Percentiles rank a stretch among this genome's conserved stretches.
Conservation (phyloP, 2,329 filamentous ascomycete species). For the Aureobasidium sp. region DNA sequence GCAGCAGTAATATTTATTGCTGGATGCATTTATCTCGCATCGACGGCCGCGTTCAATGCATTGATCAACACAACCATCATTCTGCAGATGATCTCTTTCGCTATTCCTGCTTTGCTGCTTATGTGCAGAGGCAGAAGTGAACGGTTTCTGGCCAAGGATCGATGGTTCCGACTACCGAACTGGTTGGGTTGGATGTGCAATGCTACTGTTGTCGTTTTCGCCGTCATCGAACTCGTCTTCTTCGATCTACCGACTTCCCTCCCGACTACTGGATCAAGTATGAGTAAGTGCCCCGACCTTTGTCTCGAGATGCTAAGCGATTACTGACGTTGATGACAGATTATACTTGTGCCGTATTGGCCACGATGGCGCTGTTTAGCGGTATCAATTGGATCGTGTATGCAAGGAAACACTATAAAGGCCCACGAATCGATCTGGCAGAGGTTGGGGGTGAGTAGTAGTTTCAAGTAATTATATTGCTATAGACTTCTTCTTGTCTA, state of each 20-base stretch:
- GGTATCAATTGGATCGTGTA: not conserved
- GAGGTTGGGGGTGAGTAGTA: too few relatives aligned
- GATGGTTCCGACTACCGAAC: conserved; percentile 17
- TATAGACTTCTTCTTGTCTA: too few relatives aligned
- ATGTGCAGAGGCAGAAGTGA: conserved; percentile 18
- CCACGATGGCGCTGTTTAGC: conserved; percentile 4
- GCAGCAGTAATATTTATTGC: conserved; percentile 39
- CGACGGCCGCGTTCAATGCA: conserved; percentile 21
- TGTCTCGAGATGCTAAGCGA: too few relatives aligned
- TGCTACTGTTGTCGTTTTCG: conserved; percentile 5
- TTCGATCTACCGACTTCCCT: conserved; percentile 14
- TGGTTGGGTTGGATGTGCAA: conserved; percentile 17
- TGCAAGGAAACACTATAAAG: conserved; percentile 2
- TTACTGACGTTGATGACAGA: not conserved
- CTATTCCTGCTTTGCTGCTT: conserved; percentile 17
- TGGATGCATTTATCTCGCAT: conserved; percentile 21
- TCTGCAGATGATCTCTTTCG: conserved; percentile 20
- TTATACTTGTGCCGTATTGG: conserved; percentile 9
- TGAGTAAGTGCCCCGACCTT: not conserved
- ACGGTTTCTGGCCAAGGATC: not conserved
- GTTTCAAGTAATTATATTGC: too few relatives aligned
- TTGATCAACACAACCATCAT: conserved; percentile 21
- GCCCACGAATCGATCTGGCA: not conserved
- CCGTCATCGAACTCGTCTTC: conserved; percentile 18
- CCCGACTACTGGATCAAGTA: not conserved